Conservation (phyloP, 352 stramenopile species). For the Phytophthora litchii region DNA sequence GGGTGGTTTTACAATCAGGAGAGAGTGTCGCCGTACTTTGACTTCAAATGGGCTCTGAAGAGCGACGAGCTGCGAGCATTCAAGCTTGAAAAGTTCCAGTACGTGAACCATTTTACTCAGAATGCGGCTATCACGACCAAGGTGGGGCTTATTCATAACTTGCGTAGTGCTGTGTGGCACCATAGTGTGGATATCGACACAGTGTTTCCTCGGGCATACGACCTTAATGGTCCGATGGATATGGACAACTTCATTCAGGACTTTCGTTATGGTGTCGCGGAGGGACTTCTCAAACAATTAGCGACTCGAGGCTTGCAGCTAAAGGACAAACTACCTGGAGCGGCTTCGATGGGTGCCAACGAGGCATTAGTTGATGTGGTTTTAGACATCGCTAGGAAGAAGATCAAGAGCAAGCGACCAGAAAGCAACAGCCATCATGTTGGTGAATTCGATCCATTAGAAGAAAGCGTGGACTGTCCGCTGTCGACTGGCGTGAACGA, state of each 20-base stretch:
- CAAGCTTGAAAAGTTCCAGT: conserved; percentile 86
- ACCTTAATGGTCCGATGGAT: conserved; percentile 84
- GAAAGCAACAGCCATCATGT: conserved; percentile 16
- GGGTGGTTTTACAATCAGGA: conserved; percentile 92
- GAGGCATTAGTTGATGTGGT: conserved; percentile 65
- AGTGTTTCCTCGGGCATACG: conserved; percentile 91
- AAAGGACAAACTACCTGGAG: conserved; percentile 18
- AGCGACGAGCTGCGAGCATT: conserved; percentile 81
- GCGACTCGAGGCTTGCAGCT: conserved; percentile 29
- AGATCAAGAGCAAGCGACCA: conserved; percentile 53
- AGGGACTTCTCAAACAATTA: conserved; percentile 84
- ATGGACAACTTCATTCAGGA: conserved; percentile 92
- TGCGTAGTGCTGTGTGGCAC: conserved; percentile 82
- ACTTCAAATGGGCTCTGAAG: conserved; percentile 93
- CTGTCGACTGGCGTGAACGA: conserved; percentile 40
- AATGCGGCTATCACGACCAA: conserved; percentile 94
- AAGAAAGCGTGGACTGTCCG: conserved; percentile 66
- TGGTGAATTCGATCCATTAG: conserved; percentile 41
- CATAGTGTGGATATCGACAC: conserved; percentile 78
- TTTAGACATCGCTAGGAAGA: conserved; percentile 55
- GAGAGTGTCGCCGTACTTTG: conserved; percentile 84
- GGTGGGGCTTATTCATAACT: conserved; percentile 85
- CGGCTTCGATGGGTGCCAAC: conserved; percentile 43
- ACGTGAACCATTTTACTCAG: conserved; percentile 92
- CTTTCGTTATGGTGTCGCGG: conserved; percentile 85